phyloP scores from a whole-genome alignment of 2,329 filamentous ascomycete genomes.

The Beauveria scarabaeidicola region DNA sequence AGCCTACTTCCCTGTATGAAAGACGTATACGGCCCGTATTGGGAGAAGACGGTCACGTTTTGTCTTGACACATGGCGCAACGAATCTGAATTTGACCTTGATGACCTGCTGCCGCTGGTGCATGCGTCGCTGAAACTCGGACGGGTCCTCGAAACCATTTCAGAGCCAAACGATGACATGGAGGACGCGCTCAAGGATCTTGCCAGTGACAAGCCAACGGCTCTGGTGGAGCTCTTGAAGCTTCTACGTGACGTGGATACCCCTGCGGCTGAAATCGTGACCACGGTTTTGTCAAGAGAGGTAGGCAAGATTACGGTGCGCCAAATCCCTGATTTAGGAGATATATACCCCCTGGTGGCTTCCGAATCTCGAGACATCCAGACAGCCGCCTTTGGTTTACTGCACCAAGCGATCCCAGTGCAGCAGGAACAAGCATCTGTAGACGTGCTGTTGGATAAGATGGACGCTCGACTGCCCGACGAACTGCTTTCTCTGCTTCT shows the following conservation, averaged over 20 bases:
- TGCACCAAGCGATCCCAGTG: constrained; percentile 71
- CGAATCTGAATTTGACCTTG: constrained; percentile 31
- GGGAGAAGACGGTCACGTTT: constrained; percentile 58
- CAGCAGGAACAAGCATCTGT: constrained; percentile 76
- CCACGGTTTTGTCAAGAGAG: constrained; percentile 63
- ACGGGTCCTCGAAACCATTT: constrained; percentile 50
- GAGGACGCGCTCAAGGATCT: constrained; percentile 61
- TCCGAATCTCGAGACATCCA: constrained; percentile 70
- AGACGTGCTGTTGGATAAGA: constrained; percentile 64
- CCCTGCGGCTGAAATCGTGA: constrained; percentile 66
- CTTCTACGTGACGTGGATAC: constrained; percentile 37
- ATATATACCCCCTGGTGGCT: constrained; percentile 68
- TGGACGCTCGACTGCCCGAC: constrained; percentile 64
- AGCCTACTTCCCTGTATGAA: constrained; percentile 63
- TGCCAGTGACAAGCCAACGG: constrained; percentile 44
- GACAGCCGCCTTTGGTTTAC: constrained; percentile 67
- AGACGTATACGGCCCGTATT: constrained; percentile 82
- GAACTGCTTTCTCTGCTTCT: constrained; percentile 79
- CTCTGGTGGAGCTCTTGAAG: constrained; percentile 56
- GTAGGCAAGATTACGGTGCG: constrained; percentile 55
- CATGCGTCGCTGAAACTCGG: constrained; percentile 68
- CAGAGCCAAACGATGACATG: constrained; percentile 79
- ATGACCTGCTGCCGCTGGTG: constrained; percentile 51
- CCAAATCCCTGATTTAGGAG: constrained; percentile 53
- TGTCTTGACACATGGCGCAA: constrained; percentile 50